Evolutionary conservation across 306 rosid species (phyloP).

Genomic region (Trifolium repens): DNA sequence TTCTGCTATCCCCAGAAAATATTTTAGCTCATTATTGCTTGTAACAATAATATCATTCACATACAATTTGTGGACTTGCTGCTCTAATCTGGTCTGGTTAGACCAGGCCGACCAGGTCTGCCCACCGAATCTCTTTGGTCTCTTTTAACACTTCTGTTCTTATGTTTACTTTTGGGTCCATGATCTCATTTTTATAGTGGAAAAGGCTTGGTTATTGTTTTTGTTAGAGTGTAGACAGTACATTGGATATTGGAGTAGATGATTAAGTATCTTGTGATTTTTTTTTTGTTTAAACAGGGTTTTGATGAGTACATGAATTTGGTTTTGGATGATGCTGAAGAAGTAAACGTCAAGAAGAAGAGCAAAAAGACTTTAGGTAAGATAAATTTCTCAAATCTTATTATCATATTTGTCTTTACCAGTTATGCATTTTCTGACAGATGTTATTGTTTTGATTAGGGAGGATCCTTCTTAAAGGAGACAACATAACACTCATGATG

Average conservation of each 20-base stretch:
- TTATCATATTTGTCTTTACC: constrained; percentile 12
- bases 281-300: constrained; percentile 50
- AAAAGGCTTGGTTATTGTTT: constrained; percentile 15
- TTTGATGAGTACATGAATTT: constrained; percentile 47
- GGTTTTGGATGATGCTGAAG: constrained; percentile 55
- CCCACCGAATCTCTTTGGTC: not conserved
- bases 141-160: not conserved
- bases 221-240: not conserved
- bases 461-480: constrained; percentile 90
- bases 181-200: not conserved
- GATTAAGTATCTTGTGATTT: not conserved
- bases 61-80: not conserved
- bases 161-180: not conserved
- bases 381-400: not conserved
- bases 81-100: not conserved
- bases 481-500: constrained; percentile 91
- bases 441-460: constrained; percentile 50
- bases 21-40: not conserved
- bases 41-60: not conserved
- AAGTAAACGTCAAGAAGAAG: constrained; percentile 79
- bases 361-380: constrained; percentile 72
- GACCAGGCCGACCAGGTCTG: not conserved
- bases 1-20: no score
- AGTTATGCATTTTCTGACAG: constrained; percentile 35
- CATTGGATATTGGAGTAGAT: not conserved